Evolutionary conservation across 371 early-diverging fungal species (phyloP), one percentile per base, ranked within the genome.

Genomic region (Rhizomucor pusillus): DNA sequence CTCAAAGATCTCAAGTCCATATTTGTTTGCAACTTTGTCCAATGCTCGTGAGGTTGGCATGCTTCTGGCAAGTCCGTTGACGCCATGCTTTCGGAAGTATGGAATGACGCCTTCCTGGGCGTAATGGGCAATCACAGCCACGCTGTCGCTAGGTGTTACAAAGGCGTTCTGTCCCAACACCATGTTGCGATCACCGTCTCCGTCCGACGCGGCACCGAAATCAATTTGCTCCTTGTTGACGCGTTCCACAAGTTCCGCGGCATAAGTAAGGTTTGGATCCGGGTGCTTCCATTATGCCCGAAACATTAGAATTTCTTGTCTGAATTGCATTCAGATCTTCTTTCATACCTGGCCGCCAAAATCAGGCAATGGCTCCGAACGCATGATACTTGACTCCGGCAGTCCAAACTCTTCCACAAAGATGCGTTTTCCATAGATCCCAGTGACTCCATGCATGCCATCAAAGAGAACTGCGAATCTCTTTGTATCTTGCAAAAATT

Each of bases 231-330:
- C 90, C 67, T 75, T 77, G 54, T 84, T 80, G 12, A 97, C 97
- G 12, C 90, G 85, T 59, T 91, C 94, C 0, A 97, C 98, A 24
- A 97, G 74, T 36, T 91, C 92, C 65, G 93, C 91, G 12, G 98
- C 97, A 72, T 98, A 97, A 18, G 97, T 97, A 74, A 98, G 73
- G 75, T 98, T 98, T 20, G 98, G 98, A 71, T 98, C 98, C 10
- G 98, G 98, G 67, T 98, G 98, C 60, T 88, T 88, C 41, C n/a
- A n/a, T n/a, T n/a, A n/a, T n/a, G n/a, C n/a, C n/a, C n/a, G n/a
- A n/a, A n/a, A n/a, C n/a, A n/a, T n/a, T n/a, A n/a, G n/a, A n/a
- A n/a, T n/a, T n/a, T n/a, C n/a, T n/a, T n/a, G n/a, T n/a, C n/a
- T n/a, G n/a, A n/a, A n/a, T n/a, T n/a, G n/a, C n/a, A n/a, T n/a